phyloP scores from a whole-genome alignment of 805 yeast species.

The Candida maesae region DNA sequence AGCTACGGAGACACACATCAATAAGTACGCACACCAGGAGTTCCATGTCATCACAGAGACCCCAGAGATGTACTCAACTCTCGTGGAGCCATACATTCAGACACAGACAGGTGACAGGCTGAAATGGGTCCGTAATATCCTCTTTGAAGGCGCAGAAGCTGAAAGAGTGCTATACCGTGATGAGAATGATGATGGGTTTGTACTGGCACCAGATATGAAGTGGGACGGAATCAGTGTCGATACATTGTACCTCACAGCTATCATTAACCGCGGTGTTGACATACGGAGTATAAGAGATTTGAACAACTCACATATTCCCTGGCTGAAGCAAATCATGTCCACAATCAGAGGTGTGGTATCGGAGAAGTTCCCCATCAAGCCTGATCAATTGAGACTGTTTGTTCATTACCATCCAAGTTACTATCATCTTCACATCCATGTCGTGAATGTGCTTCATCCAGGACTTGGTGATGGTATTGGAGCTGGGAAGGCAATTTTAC shows the following conservation, averaged over 20 bases:
- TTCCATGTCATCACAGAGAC: constrained; percentile 70
- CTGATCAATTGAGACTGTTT: constrained; percentile 67
- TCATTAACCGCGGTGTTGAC: constrained; percentile 59
- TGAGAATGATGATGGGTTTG: constrained; percentile 48
- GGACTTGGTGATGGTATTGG: constrained; percentile 66
- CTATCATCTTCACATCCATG: constrained; percentile 92
- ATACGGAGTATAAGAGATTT: constrained; percentile 76
- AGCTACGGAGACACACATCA: constrained; percentile 81
- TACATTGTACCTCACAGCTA: constrained; percentile 71
- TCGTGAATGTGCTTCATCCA: constrained; percentile 67
- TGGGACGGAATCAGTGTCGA: constrained; percentile 81
- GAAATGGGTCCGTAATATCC: constrained; percentile 86
- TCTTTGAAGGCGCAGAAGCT: constrained; percentile 77
- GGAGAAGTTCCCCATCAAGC: constrained; percentile 39
- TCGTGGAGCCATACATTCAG: constrained; percentile 72
- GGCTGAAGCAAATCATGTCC: constrained; percentile 45
- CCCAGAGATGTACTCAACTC: constrained; percentile 60
- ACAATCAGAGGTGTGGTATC: constrained; percentile 48
- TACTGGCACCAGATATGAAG: constrained; percentile 90
- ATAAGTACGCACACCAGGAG: constrained; percentile 64
- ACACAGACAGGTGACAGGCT: constrained; percentile 74
- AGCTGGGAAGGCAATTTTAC: constrained; percentile 74
- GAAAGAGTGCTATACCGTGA: constrained; percentile 68
- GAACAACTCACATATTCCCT: constrained; percentile 50
- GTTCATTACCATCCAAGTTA: constrained; percentile 95